A percentile compares a stretch with the other conserved stretches of the same genome.
These are phyloP conservation scores for Eucalyptus regnans DNA, from an alignment of 345 rosid genomes.

Conservation along the genomic window DNA sequence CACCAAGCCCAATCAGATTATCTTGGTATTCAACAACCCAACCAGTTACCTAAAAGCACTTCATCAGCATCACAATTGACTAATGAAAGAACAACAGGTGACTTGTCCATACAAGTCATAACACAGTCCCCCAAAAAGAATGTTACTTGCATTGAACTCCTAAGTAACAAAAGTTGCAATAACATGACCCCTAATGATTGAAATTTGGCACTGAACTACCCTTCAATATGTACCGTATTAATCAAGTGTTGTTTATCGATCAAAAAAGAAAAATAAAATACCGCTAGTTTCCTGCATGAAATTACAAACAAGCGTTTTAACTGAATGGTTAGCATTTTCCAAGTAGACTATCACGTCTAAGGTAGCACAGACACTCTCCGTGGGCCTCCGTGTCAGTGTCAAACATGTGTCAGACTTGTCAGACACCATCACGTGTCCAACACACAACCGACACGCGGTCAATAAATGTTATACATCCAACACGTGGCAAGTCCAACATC, in stretches of 20 bases:
- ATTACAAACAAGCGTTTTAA: not conserved
- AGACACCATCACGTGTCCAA: too few relatives aligned
- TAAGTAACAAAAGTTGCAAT: not conserved
- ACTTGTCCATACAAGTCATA: not conserved
- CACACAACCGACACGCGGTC: too few relatives aligned
- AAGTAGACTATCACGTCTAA: not conserved
- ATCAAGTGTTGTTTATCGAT: not conserved
- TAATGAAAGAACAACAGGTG: not conserved
- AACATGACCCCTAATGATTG: not conserved
- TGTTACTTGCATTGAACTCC: not conserved
- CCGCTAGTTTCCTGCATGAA: not conserved
- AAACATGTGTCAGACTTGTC: too few relatives aligned
- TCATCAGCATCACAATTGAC: conserved; percentile 5
- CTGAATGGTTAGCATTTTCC: not conserved
- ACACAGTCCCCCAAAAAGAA: not conserved
- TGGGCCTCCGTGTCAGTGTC: too few relatives aligned
- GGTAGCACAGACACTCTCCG: too few relatives aligned
- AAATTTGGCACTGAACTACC: not conserved
- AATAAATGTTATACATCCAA: too few relatives aligned
- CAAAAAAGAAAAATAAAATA: not conserved
- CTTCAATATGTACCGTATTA: not conserved
- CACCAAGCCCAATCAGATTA: conserved; percentile 90
- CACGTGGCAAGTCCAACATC: too few relatives aligned
- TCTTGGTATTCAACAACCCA: conserved; percentile 99
- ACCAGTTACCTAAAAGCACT: conserved; percentile 71